Conservation (phyloP, 1,139 yeast genomes). For the Sugiyamaella pinicola region DNA sequence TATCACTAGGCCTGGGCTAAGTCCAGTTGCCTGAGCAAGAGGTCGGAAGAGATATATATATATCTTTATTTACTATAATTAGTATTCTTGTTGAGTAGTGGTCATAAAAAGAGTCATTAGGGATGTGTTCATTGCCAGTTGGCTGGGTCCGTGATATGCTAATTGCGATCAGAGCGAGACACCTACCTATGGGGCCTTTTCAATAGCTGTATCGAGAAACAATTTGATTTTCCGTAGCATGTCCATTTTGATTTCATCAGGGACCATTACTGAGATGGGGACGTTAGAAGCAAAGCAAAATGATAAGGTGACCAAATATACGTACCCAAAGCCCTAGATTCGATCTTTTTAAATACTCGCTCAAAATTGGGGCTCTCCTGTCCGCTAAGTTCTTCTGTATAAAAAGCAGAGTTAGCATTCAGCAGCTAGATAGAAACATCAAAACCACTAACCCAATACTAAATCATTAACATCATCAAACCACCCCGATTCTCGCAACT, state of each 20-base stretch:
- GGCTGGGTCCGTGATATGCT: background rate
- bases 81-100: too few species aligned
- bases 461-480: constrained; percentile 68
- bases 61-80: too few species aligned
- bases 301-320: constrained; percentile 12
- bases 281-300: background rate
- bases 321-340: constrained; percentile 64
- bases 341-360: constrained; percentile 54
- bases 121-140: too few species aligned
- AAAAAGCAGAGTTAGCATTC: background rate
- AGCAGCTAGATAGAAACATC: background rate
- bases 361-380: constrained; percentile 54
- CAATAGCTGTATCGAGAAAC: constrained; percentile 54
- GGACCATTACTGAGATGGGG: constrained; percentile 53
- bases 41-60: too few species aligned
- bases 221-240: constrained; percentile 59
- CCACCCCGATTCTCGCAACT: constrained; percentile 83
- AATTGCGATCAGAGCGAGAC: too few species aligned
- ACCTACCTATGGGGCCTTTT: constrained; percentile 29
- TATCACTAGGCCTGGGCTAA: too few species aligned
- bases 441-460: constrained; percentile 48
- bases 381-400: constrained; percentile 47
- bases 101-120: background rate
- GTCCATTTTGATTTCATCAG: constrained; percentile 62
- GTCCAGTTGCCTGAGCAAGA: too few species aligned